Evolutionary conservation across 2,329 filamentous ascomycete genomes (phyloP).

Genomic region (Cercospora nicotianae): DNA sequence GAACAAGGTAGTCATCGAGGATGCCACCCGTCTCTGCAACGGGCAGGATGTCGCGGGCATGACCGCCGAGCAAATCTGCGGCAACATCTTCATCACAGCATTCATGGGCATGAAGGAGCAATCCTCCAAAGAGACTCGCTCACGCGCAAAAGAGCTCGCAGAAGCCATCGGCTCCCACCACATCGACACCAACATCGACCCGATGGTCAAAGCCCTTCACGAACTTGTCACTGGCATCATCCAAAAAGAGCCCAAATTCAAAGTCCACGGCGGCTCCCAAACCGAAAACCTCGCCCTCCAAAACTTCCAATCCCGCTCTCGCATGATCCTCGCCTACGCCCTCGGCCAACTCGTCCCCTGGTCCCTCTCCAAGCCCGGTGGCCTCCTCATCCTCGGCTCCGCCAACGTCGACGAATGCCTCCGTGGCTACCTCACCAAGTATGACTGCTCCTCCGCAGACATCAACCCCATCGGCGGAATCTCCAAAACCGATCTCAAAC

Average conservation of each 20-base stretch:
- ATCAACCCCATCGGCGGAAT: conserved; percentile 65
- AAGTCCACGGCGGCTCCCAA: conserved; percentile 60
- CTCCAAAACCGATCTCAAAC: conserved; percentile 67
- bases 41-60: conserved; percentile 50
- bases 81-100: conserved; percentile 61
- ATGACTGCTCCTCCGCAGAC: conserved; percentile 59
- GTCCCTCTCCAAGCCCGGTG: conserved; percentile 58
- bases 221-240: conserved; percentile 60
- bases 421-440: conserved; percentile 68
- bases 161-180: conserved; percentile 69
- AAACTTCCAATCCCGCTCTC: conserved; percentile 65
- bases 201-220: conserved; percentile 61
- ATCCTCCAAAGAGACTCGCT: conserved; percentile 66
- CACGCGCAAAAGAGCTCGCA: conserved; percentile 62
- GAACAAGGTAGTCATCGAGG: conserved; percentile 56
- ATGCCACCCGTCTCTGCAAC: conserved; percentile 55
- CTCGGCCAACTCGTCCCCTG: conserved; percentile 65
- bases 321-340: conserved; percentile 67
- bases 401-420: conserved; percentile 65
- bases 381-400: conserved; percentile 65
- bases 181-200: conserved; percentile 71
- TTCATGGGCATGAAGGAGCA: conserved; percentile 70
- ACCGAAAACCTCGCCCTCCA: conserved; percentile 66
- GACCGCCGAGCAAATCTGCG: conserved; percentile 61
- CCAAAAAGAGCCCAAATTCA: conserved; percentile 62